Evolutionary conservation across 2,329 filamentous ascomycete species (phyloP), one percentile per base, ranked within the genome.

Genomic region (Cladobotryum protrusum): DNA sequence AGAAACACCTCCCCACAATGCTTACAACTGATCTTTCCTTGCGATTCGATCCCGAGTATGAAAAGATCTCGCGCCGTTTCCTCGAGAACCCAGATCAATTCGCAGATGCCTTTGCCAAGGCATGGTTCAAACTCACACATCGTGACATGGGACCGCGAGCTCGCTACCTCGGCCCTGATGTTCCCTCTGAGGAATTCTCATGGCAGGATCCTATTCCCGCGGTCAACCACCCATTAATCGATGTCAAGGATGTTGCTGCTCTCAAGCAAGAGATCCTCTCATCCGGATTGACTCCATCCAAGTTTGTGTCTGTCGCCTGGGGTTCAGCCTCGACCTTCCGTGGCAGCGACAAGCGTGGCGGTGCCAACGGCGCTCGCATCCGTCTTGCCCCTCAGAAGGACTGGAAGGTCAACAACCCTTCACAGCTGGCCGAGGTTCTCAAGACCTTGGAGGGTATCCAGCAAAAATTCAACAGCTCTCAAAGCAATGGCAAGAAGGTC

Each of bases 51-150:
- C 82, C 84, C 2, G 72, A 59, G 7, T 91, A 87, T 71, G 83
- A 86, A 72, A 89, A 89, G 79, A 87, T 91, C 63, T 79, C 84
- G 15, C 79, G 82, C 47, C 78, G 76, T 59, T 90, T 82, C 78
- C 72, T 85, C 43, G 79, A 82, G 57, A 71, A 90, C 69, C 83
- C 83, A 2, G 76, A 86, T 42, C 70, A 87, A 72, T 76, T 90
- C 36, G 76, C 75, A 48, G 81, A 89, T 53, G 82, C 78, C 8
- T 91, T 90, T 61, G 74, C 78, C 18, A 79, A 81, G 45, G 87
- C 87, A 13, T 91, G 87, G 87, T 91, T 88, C 79, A 90, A 91
- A 80, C 78, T 91, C 39, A 75, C 86, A 33, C 87, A 91, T 72
- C 86, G 87, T 71, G 87, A 90, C 65, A 79, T 91, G 71, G 87